phyloP scores from a whole-genome alignment of 164 flowering plant species.

The Amborella trichopoda region DNA sequence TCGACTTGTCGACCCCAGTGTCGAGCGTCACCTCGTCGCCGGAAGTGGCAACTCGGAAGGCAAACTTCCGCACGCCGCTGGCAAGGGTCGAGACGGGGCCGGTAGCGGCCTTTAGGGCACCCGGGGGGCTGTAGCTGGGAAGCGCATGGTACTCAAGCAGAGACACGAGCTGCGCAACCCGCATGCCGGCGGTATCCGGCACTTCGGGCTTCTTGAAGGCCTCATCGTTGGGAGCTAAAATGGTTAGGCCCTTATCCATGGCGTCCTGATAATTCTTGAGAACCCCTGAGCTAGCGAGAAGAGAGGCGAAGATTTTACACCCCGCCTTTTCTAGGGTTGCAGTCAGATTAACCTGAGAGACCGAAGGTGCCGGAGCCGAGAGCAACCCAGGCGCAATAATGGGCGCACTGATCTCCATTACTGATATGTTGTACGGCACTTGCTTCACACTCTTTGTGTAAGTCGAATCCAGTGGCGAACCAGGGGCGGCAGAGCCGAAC shows the following conservation, averaged over 20 bases:
- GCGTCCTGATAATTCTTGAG: constrained; percentile 43
- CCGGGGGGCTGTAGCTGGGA: constrained; percentile 40
- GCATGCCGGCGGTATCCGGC: constrained; percentile 60
- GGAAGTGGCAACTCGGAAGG: constrained; percentile 25
- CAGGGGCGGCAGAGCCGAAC: constrained; percentile 75
- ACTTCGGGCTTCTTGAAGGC: constrained; percentile 51
- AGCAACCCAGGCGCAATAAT: constrained; percentile 58
- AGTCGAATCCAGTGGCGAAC: constrained; percentile 52
- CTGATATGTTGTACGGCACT: constrained; percentile 66
- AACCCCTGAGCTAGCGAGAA: constrained; percentile 50
- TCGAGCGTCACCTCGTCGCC: constrained; percentile 62
- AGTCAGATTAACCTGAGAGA: constrained; percentile 48
- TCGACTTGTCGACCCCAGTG: constrained; percentile 63
- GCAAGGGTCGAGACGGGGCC: constrained; percentile 53
- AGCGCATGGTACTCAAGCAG: constrained; percentile 62
- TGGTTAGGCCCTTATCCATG: constrained; percentile 54
- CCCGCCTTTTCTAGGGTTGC: constrained; percentile 70
- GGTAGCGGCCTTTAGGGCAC: constrained; percentile 45
- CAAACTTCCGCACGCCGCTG: constrained; percentile 64
- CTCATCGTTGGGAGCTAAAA: constrained; percentile 76
- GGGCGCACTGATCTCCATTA: constrained; percentile 54
- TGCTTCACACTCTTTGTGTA: constrained; percentile 54
- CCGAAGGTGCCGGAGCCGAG: constrained; percentile 51
- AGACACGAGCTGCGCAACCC: constrained; percentile 53
- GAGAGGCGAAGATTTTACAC: constrained; percentile 58